Base-by-base conservation (phyloP, 306 rosid genomes). In the Morella rubra region DNA sequence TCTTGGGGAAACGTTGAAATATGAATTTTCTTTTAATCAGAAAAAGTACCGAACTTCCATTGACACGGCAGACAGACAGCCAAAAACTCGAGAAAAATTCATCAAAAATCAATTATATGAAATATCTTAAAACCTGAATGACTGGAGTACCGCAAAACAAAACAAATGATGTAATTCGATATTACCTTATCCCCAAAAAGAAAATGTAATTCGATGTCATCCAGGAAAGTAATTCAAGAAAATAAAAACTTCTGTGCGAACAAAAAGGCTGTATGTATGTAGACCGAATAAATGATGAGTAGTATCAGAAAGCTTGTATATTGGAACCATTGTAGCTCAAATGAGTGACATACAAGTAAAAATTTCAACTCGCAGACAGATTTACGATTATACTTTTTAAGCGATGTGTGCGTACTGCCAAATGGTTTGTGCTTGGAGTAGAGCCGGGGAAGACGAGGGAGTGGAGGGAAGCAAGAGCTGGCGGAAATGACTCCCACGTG, bases 381-480 rank as follows among this genome's bases (percentile, higher is more conserved):
- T 68, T 5, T 22, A 32, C 24, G 5, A 27, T 60, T 10, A 13
- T 60, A 13, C 37, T n/a, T 65, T 65, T 18, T 18, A 7, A 65
- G 10, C 1, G 49, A 65, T 8, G 7, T 42, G 50, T 46, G 87
- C 96, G 84, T 65, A 90, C 97, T 72, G 71, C 85, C 45, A 78
- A 73, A 74, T 73, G 87, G 70, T 73, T 79, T 85, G 86, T 78
- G 84, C 80, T 81, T 89, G 90, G 83, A 83, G 83, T 80, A 83
- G 55, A 47, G 66, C 41, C 72, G 81, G 77, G 81, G 85, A 80
- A 81, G 79, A 59, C 74, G 81, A 80, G 80, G 78, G 74, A 83
- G 81, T 45, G 88, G 74, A 82, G 77, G 76, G 77, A 84, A 86
- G 85, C 74, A 84, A 49, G 79, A 76, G n/a, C 86, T 81, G 78